Evolutionary conservation across 2,329 filamentous ascomycete species (phyloP).

Genomic region (Orbilia oligospora): DNA sequence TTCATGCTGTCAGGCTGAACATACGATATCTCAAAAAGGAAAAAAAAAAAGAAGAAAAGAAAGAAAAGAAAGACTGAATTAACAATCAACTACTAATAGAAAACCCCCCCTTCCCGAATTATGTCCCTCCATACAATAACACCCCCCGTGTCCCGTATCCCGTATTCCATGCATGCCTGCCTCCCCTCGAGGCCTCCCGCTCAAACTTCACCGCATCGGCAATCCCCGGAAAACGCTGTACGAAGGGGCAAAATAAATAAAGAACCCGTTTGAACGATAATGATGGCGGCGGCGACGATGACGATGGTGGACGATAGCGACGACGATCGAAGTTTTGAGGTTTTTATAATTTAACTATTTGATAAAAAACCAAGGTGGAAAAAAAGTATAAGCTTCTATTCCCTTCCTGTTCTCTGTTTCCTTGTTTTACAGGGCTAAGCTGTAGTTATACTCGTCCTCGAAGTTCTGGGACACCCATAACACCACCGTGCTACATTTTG

Average conservation of each 20-base stretch:
- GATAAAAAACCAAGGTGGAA: neutral
- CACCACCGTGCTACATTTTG: constrained; percentile 72
- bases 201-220: neutral
- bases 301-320: neutral
- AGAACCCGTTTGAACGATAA: neutral
- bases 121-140: too few relatives aligned
- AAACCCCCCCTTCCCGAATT: neutral
- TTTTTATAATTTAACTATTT: neutral
- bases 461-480: constrained; percentile 81
- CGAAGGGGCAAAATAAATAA: neutral
- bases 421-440: constrained; percentile 72
- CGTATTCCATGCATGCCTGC: neutral
- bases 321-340: neutral
- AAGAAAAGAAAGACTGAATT: too few relatives aligned
- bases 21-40: too few relatives aligned
- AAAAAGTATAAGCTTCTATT: constrained; percentile 17
- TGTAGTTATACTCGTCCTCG: constrained; percentile 81
- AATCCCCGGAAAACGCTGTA: neutral
- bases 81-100: neutral
- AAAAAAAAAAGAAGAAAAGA: too few relatives aligned
- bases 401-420: neutral
- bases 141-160: neutral
- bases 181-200: too few relatives aligned
- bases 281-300: neutral
- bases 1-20: too few relatives aligned